These are phyloP conservation scores for Lachnellula cervina DNA, from an alignment of 2,329 filamentous ascomycete species.

Conservation along the genomic window DNA sequence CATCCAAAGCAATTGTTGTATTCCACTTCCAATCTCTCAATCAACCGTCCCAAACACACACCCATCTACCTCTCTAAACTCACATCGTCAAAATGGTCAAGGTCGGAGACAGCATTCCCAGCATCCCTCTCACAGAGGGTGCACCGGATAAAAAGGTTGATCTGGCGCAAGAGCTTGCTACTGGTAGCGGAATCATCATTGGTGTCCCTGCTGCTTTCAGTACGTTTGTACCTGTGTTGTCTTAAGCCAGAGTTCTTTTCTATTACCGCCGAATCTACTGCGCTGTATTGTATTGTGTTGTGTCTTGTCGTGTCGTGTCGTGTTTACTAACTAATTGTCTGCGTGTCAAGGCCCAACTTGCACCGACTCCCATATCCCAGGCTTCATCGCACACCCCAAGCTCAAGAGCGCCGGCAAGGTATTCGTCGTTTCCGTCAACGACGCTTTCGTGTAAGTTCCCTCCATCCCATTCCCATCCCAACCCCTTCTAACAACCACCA, in stretches of 20 bases:
- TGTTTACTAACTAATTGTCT: not conserved
- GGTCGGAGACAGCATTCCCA: conserved; percentile 73
- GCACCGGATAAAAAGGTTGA: conserved; percentile 92
- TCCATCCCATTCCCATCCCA: not conserved
- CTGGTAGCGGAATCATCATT: conserved; percentile 74
- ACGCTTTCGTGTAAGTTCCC: conserved; percentile 76
- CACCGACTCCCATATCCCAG: conserved; percentile 71
- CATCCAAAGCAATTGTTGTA: no score
- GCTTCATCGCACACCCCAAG: conserved; percentile 75
- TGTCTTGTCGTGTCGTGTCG: no score
- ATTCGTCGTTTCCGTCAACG: conserved; percentile 89
- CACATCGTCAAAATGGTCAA: conserved; percentile 43
- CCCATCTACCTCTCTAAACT: not conserved
- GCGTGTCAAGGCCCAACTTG: conserved; percentile 49
- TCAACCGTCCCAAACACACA: not conserved
- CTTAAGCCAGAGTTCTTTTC: not conserved
- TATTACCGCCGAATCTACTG: no score
- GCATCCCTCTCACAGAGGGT: conserved; percentile 72
- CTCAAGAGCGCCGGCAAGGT: conserved; percentile 77
- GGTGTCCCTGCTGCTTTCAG: conserved; percentile 79
- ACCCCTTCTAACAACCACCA: conserved; percentile 33
- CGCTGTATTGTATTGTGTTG: no score
- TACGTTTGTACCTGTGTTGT: conserved; percentile 30
- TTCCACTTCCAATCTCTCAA: not conserved
- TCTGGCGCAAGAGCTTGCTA: conserved; percentile 68